Conservation (phyloP, 306 rosid species). For the Ormosia emarginata region DNA sequence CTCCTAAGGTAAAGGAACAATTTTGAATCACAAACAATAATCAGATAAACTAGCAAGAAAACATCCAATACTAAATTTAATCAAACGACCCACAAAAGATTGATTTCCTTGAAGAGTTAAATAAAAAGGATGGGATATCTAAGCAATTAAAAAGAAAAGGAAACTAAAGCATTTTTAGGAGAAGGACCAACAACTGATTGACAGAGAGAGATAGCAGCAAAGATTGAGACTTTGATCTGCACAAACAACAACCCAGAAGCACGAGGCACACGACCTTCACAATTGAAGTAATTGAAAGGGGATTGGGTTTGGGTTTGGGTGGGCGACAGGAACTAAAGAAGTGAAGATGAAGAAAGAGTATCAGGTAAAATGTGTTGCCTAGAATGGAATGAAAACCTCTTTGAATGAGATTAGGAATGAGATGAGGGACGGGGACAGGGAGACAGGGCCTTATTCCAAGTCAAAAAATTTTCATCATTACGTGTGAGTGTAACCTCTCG, state of each 20-base stretch:
- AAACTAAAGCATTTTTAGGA: not conserved
- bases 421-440: slow-evolving; percentile 12
- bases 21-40: not conserved
- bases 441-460: slow-evolving; percentile 12
- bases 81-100: not conserved
- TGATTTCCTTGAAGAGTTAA: not conserved
- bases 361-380: not conserved
- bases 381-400: not conserved
- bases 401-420: slow-evolving; percentile 23
- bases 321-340: not conserved
- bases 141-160: not conserved
- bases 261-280: not conserved
- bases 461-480: slow-evolving; percentile 20
- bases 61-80: not conserved
- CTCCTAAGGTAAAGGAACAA: not conserved
- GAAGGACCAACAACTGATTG: not conserved
- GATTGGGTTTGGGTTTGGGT: not conserved
- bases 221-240: slow-evolving; percentile 24
- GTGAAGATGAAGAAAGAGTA: not conserved
- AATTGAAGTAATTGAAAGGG: not conserved
- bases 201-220: not conserved
- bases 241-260: slow-evolving; percentile 7
- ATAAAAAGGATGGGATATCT: not conserved
- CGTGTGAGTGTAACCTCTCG: not conserved
- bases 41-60: not conserved